These are phyloP conservation scores for Rasamsonia emersonii DNA, from an alignment of 2,329 filamentous ascomycete genomes.

Conservation along the genomic window DNA sequence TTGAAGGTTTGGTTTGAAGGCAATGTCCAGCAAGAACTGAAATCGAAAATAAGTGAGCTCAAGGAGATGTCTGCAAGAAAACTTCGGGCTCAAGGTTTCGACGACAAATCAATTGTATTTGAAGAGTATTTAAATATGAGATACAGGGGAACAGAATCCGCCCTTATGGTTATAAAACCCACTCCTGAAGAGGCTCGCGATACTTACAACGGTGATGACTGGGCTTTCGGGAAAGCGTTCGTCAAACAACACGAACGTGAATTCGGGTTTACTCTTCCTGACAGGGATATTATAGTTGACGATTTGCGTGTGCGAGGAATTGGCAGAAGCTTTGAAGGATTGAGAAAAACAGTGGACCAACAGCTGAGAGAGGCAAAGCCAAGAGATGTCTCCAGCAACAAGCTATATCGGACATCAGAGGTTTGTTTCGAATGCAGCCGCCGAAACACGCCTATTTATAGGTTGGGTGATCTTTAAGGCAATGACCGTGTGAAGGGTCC, in stretches of 20 bases:
- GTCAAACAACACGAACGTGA: conserved; percentile 82
- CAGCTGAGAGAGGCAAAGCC: conserved; percentile 64
- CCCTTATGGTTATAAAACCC: conserved; percentile 79
- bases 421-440: conserved; percentile 83
- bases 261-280: conserved; percentile 80
- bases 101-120: conserved; percentile 64
- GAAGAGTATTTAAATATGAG: conserved; percentile 93
- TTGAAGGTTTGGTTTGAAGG: conserved; percentile 51
- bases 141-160: conserved; percentile 83
- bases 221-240: conserved; percentile 79
- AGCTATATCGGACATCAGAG: conserved; percentile 56
- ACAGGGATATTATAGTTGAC: conserved; percentile 81
- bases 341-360: conserved; percentile 74
- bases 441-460: conserved; percentile 71
- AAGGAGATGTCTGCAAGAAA: conserved; percentile 63
- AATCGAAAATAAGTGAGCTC: conserved; percentile 67
- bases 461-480: conserved; percentile 62
- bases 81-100: conserved; percentile 70
- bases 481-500: conserved; percentile 70
- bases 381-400: conserved; percentile 49
- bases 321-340: conserved; percentile 73
- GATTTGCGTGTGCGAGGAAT: conserved; percentile 84
- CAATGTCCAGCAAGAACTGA: conserved; percentile 54
- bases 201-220: conserved; percentile 56
- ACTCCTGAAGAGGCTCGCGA: conserved; percentile 51